Base-by-base conservation (phyloP, 768 basidiomycete species). In the Boletellus emodensis region DNA sequence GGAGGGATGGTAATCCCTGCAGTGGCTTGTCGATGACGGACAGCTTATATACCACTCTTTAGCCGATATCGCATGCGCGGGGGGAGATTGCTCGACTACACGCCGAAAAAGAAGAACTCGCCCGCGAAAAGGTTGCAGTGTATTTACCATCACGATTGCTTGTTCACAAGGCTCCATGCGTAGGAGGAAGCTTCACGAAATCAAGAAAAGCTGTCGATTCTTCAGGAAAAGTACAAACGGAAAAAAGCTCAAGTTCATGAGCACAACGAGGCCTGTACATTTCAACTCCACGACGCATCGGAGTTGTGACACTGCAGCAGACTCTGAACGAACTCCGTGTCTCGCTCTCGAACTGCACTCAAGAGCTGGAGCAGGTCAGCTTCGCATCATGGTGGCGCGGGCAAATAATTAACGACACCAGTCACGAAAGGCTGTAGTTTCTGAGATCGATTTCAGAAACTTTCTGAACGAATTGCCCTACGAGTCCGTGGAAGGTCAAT, bases 321-420 rank as follows among this genome's bases (percentile, higher is more conserved):
- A 35, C 56, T 26, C 18, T 59, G 44, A 40, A 54, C 4, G 59
- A 59, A 24, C 53, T 68, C 38, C 56, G 59, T 41, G 38, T 9
- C n/a, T 44, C 55, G 9, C 56, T 68, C 43, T 43, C 37, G 2
- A 52, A 51, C 11, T 53, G 47, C 42, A 41, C 39, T 28, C 35
- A 54, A 42, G 61, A 66, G 48, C 53, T 61, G 22, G 66, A 61
- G 34, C 59, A 63, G 50, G 59, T 55, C 11, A 43, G 47, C 34
- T 13, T 34, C 5, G 2, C 13, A 11, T 11, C 18, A 12, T 36
- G 30, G 11, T 11, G 26, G 37, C 26, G 30, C 33, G 7, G 53
- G 12, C 35, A 39, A 41, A 10, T 38, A 34, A 34, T 42, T 51
- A 18, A 57, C 15, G 4, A 22, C 34, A 24, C 15, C 8, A 62